These are phyloP conservation scores for Primulina eburnea DNA, from an alignment of 257 asterid genomes.

Conservation along the genomic window DNA sequence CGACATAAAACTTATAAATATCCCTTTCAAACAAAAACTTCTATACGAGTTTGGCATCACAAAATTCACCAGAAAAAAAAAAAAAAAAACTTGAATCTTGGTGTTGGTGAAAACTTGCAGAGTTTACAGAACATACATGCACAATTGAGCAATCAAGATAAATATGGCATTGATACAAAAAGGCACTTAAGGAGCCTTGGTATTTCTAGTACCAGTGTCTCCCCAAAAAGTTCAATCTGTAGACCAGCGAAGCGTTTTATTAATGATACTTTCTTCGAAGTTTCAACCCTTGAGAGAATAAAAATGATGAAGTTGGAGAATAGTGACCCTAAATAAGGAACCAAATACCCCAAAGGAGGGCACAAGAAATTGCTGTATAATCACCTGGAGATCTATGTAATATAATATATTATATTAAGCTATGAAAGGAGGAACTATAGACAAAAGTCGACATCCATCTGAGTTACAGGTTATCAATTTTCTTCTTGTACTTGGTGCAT, in stretches of 20 bases:
- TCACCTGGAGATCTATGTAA: slow-evolving; percentile 20
- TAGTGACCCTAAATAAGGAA: slow-evolving; percentile 4
- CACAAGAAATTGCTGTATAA: slow-evolving; percentile 13
- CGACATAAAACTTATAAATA: no score
- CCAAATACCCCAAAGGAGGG: slow-evolving; percentile 5
- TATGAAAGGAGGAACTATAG: slow-evolving; percentile 13
- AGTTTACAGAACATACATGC: not conserved
- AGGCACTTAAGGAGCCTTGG: not conserved
- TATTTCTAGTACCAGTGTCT: not conserved
- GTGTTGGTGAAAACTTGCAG: not conserved
- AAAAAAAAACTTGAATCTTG: no score
- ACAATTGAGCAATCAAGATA: not conserved
- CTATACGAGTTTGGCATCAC: not conserved
- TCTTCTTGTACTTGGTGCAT: slow-evolving; percentile 26
- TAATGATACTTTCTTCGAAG: slow-evolving; percentile 1
- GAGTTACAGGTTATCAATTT: slow-evolving; percentile 8
- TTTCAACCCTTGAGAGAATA: slow-evolving; percentile 10
- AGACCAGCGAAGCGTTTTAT: slow-evolving; percentile 8
- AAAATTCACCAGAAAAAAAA: not conserved
- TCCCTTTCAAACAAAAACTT: not conserved
- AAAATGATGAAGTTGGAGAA: slow-evolving; percentile 19
- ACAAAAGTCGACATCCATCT: slow-evolving; percentile 20
- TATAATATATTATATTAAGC: slow-evolving; percentile 14
- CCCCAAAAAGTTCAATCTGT: slow-evolving; percentile 3
- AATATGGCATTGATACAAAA: not conserved